phyloP scores from a whole-genome alignment of 1,284 basidiomycete genomes.

The Xerocomus amazonicus region DNA sequence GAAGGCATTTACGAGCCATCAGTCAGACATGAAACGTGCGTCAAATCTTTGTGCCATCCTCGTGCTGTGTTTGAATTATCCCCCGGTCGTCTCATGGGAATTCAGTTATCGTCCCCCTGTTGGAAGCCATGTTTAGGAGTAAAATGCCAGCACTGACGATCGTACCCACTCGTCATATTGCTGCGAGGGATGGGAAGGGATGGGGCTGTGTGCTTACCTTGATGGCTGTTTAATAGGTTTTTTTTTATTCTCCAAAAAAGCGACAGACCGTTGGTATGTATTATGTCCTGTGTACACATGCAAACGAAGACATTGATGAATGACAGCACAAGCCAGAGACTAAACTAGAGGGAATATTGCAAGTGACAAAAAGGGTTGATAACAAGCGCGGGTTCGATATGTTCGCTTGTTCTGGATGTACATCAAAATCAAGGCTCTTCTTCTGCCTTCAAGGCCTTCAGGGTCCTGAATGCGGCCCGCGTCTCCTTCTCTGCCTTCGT shows the following conservation, averaged over 20 bases:
- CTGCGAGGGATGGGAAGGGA: constrained; percentile 35
- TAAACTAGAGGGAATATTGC: constrained; percentile 8
- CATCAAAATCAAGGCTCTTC: constrained; percentile 38
- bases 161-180: constrained; percentile 53
- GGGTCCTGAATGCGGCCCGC: constrained; percentile 73
- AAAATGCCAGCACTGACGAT: constrained; percentile 44
- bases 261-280: background rate
- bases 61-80: constrained; percentile 1
- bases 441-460: constrained; percentile 64
- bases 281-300: constrained; percentile 11
- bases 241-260: background rate
- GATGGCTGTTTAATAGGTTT: constrained; percentile 22
- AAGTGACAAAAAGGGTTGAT: background rate
- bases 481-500: constrained; percentile 89
- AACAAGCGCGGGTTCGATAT: constrained; percentile 8
- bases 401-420: constrained; percentile 1
- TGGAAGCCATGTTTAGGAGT: constrained; percentile 18
- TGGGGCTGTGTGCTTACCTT: constrained; percentile 61
- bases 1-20: constrained; percentile 25
- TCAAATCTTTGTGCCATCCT: constrained; percentile 2
- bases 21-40: constrained; percentile 12
- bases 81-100: background rate
- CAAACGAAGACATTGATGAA: background rate
- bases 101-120: constrained; percentile 17
- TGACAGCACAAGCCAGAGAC: constrained; percentile 2